Conservation (phyloP, 441 rosid species). For the Omphalea diandra region DNA sequence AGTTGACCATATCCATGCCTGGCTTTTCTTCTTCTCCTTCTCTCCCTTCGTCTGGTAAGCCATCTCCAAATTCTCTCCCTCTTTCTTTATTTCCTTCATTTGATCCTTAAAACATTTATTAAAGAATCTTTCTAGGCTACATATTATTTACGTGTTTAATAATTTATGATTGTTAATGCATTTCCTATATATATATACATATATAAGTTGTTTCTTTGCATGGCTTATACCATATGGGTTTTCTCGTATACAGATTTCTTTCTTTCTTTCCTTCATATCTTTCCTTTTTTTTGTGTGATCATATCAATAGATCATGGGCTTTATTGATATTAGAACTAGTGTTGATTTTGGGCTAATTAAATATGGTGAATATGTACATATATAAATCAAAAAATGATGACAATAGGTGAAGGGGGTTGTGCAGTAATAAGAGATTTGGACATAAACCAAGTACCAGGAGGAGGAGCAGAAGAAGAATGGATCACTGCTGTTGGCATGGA, state of each 20-base stretch:
- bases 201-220: too few species aligned
- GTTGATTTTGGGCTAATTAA: neutral
- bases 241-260: neutral
- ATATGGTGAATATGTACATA: neutral
- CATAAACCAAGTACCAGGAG: conserved; percentile 59
- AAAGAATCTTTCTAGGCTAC: conserved; percentile 10
- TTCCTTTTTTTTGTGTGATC: too few species aligned
- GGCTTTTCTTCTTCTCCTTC: conserved; percentile 73
- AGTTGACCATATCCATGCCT: conserved; percentile 75
- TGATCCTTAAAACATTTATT: neutral
- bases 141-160: too few species aligned
- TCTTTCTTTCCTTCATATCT: neutral
- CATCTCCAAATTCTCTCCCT: neutral
- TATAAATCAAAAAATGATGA: neutral
- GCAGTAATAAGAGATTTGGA: conserved; percentile 59
- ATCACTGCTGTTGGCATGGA: conserved; percentile 33
- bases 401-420: conserved; percentile 24
- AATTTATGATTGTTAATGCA: too few species aligned
- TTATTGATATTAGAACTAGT: too few species aligned
- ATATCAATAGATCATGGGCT: too few species aligned
- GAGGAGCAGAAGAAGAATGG: conserved; percentile 41
- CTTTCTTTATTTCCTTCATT: neutral
- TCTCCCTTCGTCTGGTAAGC: conserved; percentile 46
- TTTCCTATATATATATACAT: too few species aligned
- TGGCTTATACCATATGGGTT: conserved; percentile 13